These are phyloP conservation scores for Kokia cookei DNA, from an alignment of 441 rosid genomes.

Conservation along the genomic window DNA sequence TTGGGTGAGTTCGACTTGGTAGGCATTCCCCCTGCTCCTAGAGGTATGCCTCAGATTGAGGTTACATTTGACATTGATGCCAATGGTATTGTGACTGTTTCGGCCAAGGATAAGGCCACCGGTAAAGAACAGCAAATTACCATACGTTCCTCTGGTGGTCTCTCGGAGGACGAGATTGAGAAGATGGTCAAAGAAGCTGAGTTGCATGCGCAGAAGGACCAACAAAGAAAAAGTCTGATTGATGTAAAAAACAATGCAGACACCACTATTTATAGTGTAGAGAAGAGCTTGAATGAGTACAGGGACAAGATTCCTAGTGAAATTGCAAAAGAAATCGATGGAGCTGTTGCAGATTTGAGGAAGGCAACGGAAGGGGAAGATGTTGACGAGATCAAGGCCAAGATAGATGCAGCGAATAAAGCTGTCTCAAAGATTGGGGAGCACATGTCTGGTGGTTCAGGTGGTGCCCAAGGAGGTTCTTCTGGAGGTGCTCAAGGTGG, in stretches of 20 bases:
- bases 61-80: slow-evolving; percentile 96
- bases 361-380: slow-evolving; percentile 57
- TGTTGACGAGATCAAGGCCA: slow-evolving; percentile 63
- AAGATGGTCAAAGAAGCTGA: slow-evolving; percentile 96
- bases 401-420: slow-evolving; percentile 79
- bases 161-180: slow-evolving; percentile 84
- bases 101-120: slow-evolving; percentile 94
- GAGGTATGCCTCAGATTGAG: slow-evolving; percentile 93
- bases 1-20: slow-evolving; percentile 88
- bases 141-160: slow-evolving; percentile 89
- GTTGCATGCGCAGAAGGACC: slow-evolving; percentile 75
- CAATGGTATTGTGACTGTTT: slow-evolving; percentile 91
- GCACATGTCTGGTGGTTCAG: slow-evolving; percentile 65
- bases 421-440: slow-evolving; percentile 89
- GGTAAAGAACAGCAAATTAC: slow-evolving; percentile 92
- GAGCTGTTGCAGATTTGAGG: slow-evolving; percentile 60
- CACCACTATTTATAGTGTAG: slow-evolving; percentile 79
- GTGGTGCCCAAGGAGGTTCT: slow-evolving; percentile 32
- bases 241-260: slow-evolving; percentile 77
- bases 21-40: slow-evolving; percentile 87
- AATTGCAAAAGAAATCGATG: slow-evolving; percentile 71
- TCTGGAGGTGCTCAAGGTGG: slow-evolving; percentile 67
- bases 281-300: slow-evolving; percentile 82
- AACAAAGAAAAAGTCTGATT: slow-evolving; percentile 69
- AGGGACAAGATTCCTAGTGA: slow-evolving; percentile 77